These are phyloP conservation scores for Eucalyptus marginata DNA, from an alignment of 345 rosid genomes.

Conservation along the genomic window DNA sequence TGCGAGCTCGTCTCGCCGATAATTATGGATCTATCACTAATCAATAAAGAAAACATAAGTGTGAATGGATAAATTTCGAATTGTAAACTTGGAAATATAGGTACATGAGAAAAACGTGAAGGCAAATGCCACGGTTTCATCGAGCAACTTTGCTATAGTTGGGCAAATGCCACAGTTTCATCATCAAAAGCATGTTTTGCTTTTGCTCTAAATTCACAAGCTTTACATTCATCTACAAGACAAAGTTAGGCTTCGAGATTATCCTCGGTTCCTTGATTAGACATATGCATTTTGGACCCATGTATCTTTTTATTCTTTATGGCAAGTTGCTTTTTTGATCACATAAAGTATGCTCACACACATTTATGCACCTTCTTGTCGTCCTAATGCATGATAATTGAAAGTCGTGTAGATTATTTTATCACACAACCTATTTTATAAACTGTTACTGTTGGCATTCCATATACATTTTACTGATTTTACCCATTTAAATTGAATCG, in stretches of 20 bases:
- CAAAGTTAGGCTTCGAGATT: neutral
- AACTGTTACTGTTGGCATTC: rapidly evolving
- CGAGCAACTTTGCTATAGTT: neutral
- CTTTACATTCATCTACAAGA: neutral
- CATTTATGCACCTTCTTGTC: neutral
- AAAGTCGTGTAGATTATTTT: neutral
- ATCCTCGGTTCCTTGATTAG: neutral
- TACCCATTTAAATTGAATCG: neutral
- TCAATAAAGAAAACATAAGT: neutral
- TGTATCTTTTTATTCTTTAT: neutral
- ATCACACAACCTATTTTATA: neutral
- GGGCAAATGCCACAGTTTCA: neutral
- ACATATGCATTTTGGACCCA: neutral
- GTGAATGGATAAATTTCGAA: neutral
- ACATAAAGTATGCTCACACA: neutral
- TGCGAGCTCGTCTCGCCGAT: neutral
- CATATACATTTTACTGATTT: neutral
- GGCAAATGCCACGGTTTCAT: neutral
- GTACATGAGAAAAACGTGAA: neutral
- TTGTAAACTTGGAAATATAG: neutral
- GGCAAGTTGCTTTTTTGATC: neutral
- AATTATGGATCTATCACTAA: neutral
- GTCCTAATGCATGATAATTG: neutral
- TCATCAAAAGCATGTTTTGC: neutral
- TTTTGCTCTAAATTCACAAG: neutral